Base-by-base conservation (phyloP, 2,329 filamentous ascomycete species). In the Colletotrichum orchidophilum region DNA sequence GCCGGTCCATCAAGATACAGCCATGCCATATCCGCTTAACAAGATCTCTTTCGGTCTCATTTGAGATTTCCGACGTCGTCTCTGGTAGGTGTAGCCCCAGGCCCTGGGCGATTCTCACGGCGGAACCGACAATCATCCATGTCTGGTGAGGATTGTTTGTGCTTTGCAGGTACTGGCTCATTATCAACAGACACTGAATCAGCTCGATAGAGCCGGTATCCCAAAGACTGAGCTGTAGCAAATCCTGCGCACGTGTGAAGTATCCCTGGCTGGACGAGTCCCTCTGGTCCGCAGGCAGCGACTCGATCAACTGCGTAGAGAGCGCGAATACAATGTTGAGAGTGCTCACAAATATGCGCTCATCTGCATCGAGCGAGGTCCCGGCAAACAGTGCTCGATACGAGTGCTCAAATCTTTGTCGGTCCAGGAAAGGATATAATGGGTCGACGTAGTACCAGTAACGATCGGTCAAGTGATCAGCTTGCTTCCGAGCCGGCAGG, bases 361-460 rank as follows among this genome's bases (percentile, higher is more conserved):
- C 83, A 26, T 86, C 80, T 0, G 77, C 73, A 2, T 82, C 74
- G 12, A 81, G 75, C 0, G 74, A 58, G 2, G 80, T 80, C 0
- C 83, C 83, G 0, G 78, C 77, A 75, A 85, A 87, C 1, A 85
- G 74, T 1, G 79, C 80, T 5, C 76, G 66, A 69, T 87, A 87
- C 1, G 81, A 78, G 0, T 73, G 73, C n/a, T 78, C 76, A 76
- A 85, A 82, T 1, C 77, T 75, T 1, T 75, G 63, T 13, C 78
- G 76, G 29, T 87, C 81, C 1, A 87, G 74, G 52, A 86, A 83
- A 0, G 85, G 84, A 54, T 87, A 86, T 0, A 86, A 72, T 0
- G 84, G 82, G 33, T 86, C 83, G 1, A 86, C 83, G 46, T 81
- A 83, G 31, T 78, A 78, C 85, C 84, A 87, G 67, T 87, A 87